phyloP scores from a whole-genome alignment of 1,284 basidiomycete species.

The Sphagnurus paluster region DNA sequence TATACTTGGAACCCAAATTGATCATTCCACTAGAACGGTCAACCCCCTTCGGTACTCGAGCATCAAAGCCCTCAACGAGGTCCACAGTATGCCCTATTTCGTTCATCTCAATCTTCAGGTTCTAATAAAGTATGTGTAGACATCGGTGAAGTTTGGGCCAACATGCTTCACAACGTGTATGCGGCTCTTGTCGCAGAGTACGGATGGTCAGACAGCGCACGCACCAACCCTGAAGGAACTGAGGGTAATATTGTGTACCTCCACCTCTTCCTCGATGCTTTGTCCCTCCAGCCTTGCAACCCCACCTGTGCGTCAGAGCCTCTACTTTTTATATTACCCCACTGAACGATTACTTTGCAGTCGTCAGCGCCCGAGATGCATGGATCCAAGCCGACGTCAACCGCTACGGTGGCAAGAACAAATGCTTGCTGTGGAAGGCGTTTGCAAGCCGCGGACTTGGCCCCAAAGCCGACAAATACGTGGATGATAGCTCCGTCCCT shows the following conservation, averaged over 20 bases:
- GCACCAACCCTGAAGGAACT: conserved; percentile 25
- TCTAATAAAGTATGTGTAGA: too few relatives aligned
- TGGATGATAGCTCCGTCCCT: conserved; percentile 12
- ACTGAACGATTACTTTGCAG: too few relatives aligned
- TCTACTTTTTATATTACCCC: too few relatives aligned
- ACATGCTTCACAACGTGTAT: conserved; percentile 42
- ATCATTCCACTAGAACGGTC: conserved; percentile 16
- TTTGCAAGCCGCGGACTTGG: conserved; percentile 47
- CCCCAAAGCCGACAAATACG: conserved; percentile 28
- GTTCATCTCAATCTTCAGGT: too few relatives aligned
- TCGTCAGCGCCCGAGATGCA: conserved; percentile 36
- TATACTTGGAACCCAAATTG: not conserved
- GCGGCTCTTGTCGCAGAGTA: conserved; percentile 34
- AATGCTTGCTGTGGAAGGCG: conserved; percentile 41
- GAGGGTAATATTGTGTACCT: conserved; percentile 32
- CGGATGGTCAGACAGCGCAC: conserved; percentile 24
- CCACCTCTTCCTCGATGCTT: conserved; percentile 30
- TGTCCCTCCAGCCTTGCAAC: conserved; percentile 31
- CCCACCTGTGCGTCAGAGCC: conserved; percentile 29
- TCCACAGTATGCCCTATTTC: conserved; percentile 35
- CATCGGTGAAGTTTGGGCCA: conserved; percentile 44
- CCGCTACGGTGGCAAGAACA: conserved; percentile 41
- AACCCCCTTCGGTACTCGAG: conserved; percentile 35
- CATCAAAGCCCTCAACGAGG: conserved; percentile 31
- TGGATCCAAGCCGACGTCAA: conserved; percentile 50